These are phyloP conservation scores for Lenwebbia sp. DNA, from an alignment of 345 rosid genomes.

Conservation along the genomic window DNA sequence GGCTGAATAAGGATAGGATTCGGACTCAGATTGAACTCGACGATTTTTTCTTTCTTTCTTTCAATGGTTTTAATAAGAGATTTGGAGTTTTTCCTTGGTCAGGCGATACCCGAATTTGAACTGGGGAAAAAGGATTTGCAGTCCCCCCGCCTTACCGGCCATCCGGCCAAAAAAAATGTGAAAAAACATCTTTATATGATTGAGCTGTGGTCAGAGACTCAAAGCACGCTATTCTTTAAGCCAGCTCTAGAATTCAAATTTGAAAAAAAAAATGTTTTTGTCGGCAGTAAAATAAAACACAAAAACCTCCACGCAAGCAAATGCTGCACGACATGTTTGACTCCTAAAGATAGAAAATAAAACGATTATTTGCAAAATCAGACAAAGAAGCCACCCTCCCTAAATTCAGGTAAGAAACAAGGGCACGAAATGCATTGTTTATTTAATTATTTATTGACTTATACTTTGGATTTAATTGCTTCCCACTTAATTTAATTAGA, in stretches of 20 bases:
- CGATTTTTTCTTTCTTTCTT: not conserved
- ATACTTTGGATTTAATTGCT: not conserved
- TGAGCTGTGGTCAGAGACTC: not conserved
- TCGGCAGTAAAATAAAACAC: not conserved
- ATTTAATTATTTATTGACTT: not conserved
- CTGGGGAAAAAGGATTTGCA: no score
- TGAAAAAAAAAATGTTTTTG: not conserved
- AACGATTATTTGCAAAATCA: not conserved
- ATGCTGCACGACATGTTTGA: not conserved
- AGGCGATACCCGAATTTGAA: no score
- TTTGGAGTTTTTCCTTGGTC: no score
- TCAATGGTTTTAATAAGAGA: not conserved
- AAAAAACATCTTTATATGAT: not conserved
- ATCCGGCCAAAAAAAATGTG: no score
- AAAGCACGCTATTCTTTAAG: not conserved
- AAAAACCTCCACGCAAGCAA: not conserved
- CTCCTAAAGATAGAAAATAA: not conserved
- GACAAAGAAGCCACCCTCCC: not conserved
- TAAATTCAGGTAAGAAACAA: not conserved
- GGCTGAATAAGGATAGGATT: not conserved
- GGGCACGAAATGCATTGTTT: not conserved
- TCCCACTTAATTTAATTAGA: not conserved
- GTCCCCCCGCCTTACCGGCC: no score
- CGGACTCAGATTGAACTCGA: not conserved
- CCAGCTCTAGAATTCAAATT: not conserved